Evolutionary conservation across 495 filamentous ascomycete species (phyloP), one percentile per base, ranked within the genome.

Genomic region (Neurospora sp.): DNA sequence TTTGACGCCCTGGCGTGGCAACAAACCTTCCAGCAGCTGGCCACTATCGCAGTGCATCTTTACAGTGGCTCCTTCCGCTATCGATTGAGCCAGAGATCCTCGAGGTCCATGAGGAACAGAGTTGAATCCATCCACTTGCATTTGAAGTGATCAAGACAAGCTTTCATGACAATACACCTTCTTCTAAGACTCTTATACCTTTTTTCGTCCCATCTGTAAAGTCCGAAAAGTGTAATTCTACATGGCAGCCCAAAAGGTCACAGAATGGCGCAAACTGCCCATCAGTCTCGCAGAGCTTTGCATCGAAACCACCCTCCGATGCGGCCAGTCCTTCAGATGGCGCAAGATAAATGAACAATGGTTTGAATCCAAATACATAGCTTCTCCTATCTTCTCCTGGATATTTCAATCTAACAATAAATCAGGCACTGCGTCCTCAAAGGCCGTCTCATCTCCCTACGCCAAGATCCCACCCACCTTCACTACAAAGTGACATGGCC

Each of bases 271-370:
- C 66, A 94, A 92, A 83, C 86, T 97, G 72, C 92, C 94, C 44
- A 83, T 97, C 62, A 92, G 87, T 74, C 83, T 96, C 37, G 86
- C 88, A 38, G 94, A 98, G 79, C 88, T 98, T 39, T 97, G 93
- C 75, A 92, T 98, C 72, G 92, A 96, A 77, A 98, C 94, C 0
- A 96, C 93, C 1, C 84, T 98, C 18, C 90, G 93, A 70, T 97
- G 94, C 79, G 94, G 94, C 23, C 94, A 98, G 78, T 94, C 94
- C 3, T 98, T 97, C 79, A 86, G 96, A 84, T 99, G 96, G 96
- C 92, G 91, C 69, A 92, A 93, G 74, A 87, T 93, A 70, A 87
- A 88, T 20, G 88, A 93, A 77, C 91, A 96, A 88, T 99, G 96
- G 96, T 92, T 77, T 46, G 74, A 44, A 35, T 35, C 35, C 35